Evolutionary conservation across 139 green algal species (phyloP).

Genomic region (Tetraselmis chui): DNA sequence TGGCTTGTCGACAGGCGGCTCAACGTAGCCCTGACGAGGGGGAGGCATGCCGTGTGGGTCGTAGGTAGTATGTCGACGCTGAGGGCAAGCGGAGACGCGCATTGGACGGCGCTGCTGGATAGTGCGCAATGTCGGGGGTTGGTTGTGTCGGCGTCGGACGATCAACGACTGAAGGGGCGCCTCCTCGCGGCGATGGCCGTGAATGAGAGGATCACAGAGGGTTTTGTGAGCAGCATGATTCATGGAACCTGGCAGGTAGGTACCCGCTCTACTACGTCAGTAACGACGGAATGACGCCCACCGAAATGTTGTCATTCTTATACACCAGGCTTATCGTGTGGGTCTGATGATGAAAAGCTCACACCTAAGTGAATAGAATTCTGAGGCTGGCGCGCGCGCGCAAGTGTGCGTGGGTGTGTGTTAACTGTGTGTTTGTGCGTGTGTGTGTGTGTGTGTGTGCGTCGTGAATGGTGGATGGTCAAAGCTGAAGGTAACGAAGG

Average conservation of each 20-base stretch:
- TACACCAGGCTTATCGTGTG: too few relatives aligned
- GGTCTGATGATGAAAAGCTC: not conserved
- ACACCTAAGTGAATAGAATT: not conserved
- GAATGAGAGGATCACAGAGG: not conserved
- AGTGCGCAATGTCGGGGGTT: not conserved
- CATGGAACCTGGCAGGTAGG: not conserved
- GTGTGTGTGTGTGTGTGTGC: not conserved
- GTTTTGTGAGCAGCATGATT: not conserved
- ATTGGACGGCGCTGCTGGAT: not conserved
- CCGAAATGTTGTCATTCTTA: too few relatives aligned
- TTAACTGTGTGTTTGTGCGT: not conserved
- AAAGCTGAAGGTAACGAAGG: not conserved
- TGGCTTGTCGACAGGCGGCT: not conserved
- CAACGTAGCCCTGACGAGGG: slow-evolving; percentile 13
- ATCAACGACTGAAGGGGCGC: not conserved
- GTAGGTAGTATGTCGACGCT: not conserved
- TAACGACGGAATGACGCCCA: too few relatives aligned
- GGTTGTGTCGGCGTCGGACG: not conserved
- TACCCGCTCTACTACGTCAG: too few relatives aligned
- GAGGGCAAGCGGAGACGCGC: not conserved
- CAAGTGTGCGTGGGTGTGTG: too few relatives aligned
- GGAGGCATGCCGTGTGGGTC: slow-evolving; percentile 5
- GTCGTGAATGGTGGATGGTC: not conserved
- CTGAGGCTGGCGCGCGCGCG: too few relatives aligned
- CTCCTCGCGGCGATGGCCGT: not conserved